These are phyloP conservation scores for Colletotrichum tanaceti DNA, from an alignment of 2,329 filamentous ascomycete genomes.

Conservation along the genomic window DNA sequence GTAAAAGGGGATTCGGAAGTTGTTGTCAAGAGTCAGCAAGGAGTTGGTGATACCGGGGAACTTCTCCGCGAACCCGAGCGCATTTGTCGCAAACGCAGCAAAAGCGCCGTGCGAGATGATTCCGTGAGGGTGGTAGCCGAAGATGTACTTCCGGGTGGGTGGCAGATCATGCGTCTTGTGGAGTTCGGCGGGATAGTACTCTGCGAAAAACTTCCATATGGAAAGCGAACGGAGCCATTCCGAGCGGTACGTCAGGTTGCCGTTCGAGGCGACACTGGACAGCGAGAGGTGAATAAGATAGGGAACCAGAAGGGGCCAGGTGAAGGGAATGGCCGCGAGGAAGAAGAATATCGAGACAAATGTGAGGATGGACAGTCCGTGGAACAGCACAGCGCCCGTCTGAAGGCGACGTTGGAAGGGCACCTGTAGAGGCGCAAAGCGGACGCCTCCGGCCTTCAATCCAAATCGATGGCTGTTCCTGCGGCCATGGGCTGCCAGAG, in stretches of 20 bases:
- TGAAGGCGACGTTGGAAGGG: constrained; percentile 78
- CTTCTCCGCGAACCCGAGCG: constrained; percentile 84
- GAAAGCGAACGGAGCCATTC: constrained; percentile 78
- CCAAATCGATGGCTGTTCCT: constrained; percentile 45
- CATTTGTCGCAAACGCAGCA: constrained; percentile 90
- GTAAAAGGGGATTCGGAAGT: constrained; percentile 94
- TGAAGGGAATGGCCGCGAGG: constrained; percentile 88
- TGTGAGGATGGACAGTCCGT: constrained; percentile 77
- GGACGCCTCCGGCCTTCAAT: constrained; percentile 67
- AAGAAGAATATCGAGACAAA: constrained; percentile 87
- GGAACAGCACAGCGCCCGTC: constrained; percentile 81
- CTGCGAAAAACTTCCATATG: constrained; percentile 89
- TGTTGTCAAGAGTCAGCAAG: constrained; percentile 91
- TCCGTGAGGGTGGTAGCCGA: constrained; percentile 96
- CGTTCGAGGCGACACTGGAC: constrained; percentile 81
- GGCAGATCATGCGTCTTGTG: constrained; percentile 86
- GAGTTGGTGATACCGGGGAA: constrained; percentile 97
- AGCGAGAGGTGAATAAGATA: constrained; percentile 88
- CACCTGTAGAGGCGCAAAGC: constrained; percentile 84
- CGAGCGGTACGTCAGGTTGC: constrained; percentile 78
- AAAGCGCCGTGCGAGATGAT: constrained; percentile 98
- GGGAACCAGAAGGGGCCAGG: constrained; percentile 81
- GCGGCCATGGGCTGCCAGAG: constrained; percentile 21
- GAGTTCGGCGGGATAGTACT: constrained; percentile 89
- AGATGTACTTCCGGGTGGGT: constrained; percentile 90